Conservation (phyloP, 805 yeast species). For the Candida maris region DNA sequence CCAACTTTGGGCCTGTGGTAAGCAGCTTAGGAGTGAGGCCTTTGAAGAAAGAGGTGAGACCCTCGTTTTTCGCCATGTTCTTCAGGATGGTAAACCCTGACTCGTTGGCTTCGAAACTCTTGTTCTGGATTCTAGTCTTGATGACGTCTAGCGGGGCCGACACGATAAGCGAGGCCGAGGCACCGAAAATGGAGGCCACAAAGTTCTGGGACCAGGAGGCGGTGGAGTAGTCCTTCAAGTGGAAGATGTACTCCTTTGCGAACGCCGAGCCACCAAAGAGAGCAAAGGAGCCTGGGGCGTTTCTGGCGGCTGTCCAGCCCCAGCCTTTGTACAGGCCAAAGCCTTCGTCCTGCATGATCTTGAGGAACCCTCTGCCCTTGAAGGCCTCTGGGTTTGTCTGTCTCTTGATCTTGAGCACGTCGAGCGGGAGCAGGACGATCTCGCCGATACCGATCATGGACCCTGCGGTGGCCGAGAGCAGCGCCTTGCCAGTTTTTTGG, state of each 20-base stretch:
- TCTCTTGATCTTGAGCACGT: conserved; percentile 95
- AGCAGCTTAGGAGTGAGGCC: conserved; percentile 94
- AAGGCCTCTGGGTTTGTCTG: conserved; percentile 99
- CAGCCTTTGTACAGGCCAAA: conserved; percentile 93
- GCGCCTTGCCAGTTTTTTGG: conserved; percentile 93
- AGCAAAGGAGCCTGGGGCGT: conserved; percentile 98
- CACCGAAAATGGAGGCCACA: conserved; percentile 92
- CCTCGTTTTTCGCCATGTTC: conserved; percentile 91
- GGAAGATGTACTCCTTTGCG: conserved; percentile 93
- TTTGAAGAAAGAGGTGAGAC: conserved; percentile 85
- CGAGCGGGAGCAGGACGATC: conserved; percentile 90
- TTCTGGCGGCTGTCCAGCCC: conserved; percentile 99
- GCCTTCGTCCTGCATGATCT: conserved; percentile 86
- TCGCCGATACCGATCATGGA: conserved; percentile 97
- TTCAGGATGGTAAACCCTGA: conserved; percentile 88
- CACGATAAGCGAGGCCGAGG: conserved; percentile 92
- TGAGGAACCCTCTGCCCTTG: conserved; percentile 93
- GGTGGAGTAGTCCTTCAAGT: conserved; percentile 76
- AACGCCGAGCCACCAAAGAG: conserved; percentile 98
- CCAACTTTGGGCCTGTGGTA: conserved; percentile 97
- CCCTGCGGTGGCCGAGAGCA: conserved; percentile 96
- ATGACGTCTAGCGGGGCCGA: conserved; percentile 98
- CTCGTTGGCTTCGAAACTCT: conserved; percentile 92
- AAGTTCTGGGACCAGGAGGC: conserved; percentile 97
- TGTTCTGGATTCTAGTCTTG: conserved; percentile 97